Evolutionary conservation across 1,284 basidiomycete genomes (phyloP), one percentile per base, ranked within the genome.

Genomic region (Phenoliferia sp.): DNA sequence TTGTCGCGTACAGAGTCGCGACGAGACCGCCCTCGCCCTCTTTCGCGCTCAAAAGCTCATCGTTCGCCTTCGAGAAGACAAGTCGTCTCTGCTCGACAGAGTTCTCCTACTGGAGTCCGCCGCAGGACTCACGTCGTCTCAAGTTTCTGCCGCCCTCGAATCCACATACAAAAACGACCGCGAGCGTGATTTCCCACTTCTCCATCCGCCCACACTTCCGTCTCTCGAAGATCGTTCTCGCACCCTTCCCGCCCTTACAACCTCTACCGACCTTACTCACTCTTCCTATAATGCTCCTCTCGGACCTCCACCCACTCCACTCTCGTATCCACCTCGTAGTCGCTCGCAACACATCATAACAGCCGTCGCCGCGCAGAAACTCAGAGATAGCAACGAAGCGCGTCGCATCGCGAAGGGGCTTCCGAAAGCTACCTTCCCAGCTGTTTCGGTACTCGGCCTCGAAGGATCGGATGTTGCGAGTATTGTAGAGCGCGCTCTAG

Each of bases 1-100:
- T 44, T 22, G 12, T 28, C 17, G 9, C 15, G 16, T 29, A 19
- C 52, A 72, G 66, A 29, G 60, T 9, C 67, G 69, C 16, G 69
- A 72, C 64, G 69, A 72, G 6, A 64, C 67, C 1, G 63, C 64
- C 2, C 66, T 71, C 29, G 62, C 69, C 1, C 65, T 73, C 6
- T 64, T 52, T 48, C 67, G 69, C 9, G 67, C 72, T n/a, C 72
- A 73, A 34, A 65, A 69, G 61, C 68, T 71, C 54, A 63, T 73
- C 39, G 33, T 56, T 44, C 69, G 69, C 1, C 59, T 73, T 0
- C 69, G 69, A n/a, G 64, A 69, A n/a, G 72, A 73, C 54, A 71
- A 73, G 59, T 39, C 59, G 5, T 28, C 67, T 9, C 66, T 73
- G 7, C 61, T 73, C 58, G 72, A 71, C 61, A 67, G 72, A 15